Evolutionary conservation across 306 rosid species (phyloP), one percentile per base, ranked within the genome.

Genomic region (Canavalia ensiformis): DNA sequence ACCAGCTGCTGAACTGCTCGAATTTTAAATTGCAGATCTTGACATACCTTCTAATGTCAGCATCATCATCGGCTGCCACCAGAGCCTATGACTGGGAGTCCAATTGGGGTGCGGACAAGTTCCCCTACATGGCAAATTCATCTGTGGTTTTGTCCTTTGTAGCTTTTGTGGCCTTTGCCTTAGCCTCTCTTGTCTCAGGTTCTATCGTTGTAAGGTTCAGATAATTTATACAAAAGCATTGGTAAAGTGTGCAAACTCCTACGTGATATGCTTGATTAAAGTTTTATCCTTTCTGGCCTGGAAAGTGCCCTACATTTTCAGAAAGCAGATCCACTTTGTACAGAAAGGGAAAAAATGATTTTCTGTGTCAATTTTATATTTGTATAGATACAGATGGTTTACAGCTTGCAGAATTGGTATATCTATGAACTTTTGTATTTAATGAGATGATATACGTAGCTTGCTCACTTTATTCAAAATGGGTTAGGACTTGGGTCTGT

Each of bases 61-160:
- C 97, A 72, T 89, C 97, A 35, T 95, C 97, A 33, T 91, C 99
- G 0, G 95, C 99, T 30, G 97, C 97, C 4, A 93, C 94, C 35
- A 83, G 97, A 83, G 86, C 92, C 9, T 88, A 89, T 75, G 95
- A 93, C 49, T 95, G 99, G 97, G 86, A 86, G 58, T 88, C 92
- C 37, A 91, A 93, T 66, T 91, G 99, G 97, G 99, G 99, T 8
- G 49, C 67, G 65, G 99, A 92, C 84, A 88, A 84, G 87, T 95
- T 95, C 77, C 93, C 97, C 0, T 84, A 83, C 18, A 88, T 93
- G 95, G 99, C 93, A 2, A 82, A 72, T 62, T 90, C 88, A 8
- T 88, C 97, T 0, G 92, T 91, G 72, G 97, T 81, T 46, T 74
- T 93, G 79, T 90, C 99, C 68, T 90, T 91, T 39, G 85, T 86